Base-by-base conservation (phyloP, 2,329 filamentous ascomycete genomes). In the Calonectria montana region DNA sequence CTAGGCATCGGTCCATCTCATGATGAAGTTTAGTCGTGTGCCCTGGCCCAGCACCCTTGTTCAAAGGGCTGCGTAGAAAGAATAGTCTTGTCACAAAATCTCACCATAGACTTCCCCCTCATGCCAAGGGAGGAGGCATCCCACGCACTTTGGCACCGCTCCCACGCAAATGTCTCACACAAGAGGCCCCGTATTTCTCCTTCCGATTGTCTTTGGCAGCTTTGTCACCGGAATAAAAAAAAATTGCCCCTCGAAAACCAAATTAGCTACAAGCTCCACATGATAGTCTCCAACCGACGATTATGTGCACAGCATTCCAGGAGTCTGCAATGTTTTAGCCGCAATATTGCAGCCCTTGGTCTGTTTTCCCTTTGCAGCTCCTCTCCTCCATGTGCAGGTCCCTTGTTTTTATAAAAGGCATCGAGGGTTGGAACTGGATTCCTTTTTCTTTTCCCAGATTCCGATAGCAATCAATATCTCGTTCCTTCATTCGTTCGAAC, bases 301-400 rank as follows among this genome's bases (percentile, higher is more conserved):
- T 37, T 70, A 45, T 53, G 45, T 59, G 71, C 67, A 57, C 29
- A 50, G 57, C 71, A 73, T 73, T 73, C 71, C 71, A 70, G 35
- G 25, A 62, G 45, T 21, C 15, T 23, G 45, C 50, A 47, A 72
- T 72, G 66, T 72, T 69, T 69, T 69, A 69, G 18, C 45, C 53
- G 37, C 37, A 27, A 66, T 43, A 18, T 57, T 53, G 65, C 50
- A 57, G 47, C 64, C 69, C 69, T 65, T 65, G n/a, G 47, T 50
- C 23, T 16, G 47, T 65, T 18, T 29, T 43, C 23, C 29, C 21
- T 59, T 59, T 29, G 16, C 35, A 12, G 31, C 31, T 35, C 31
- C 10, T 9, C 35, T 23, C 35, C 27, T 25, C n/a, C 8, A 29
- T 8, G 29, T 35, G 53, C 18, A 39, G n/a, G 23, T 39, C 53